Conservation (phyloP, 2,329 filamentous ascomycete species). For the Colletotrichum musae region DNA sequence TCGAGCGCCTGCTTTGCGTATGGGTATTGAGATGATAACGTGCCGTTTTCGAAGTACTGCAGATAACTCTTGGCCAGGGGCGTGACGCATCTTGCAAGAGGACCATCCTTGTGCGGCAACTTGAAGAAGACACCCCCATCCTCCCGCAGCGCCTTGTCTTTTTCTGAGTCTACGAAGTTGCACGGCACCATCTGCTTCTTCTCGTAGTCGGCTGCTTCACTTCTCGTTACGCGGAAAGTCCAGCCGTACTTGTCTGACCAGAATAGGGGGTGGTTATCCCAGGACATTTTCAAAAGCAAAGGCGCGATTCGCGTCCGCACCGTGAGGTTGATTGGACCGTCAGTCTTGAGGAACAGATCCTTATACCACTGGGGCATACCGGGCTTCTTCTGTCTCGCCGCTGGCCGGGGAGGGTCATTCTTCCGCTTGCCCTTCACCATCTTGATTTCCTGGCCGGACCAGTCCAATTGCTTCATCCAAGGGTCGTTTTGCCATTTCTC, state of each 20-base stretch:
- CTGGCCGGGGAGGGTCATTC: constrained; percentile 81
- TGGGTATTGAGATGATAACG: constrained; percentile 85
- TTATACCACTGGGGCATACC: constrained; percentile 98
- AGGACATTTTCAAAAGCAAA: constrained; percentile 84
- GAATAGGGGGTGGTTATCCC: constrained; percentile 90
- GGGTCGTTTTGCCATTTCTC: constrained; percentile 84
- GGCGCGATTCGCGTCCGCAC: constrained; percentile 92
- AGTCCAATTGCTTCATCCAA: constrained; percentile 95
- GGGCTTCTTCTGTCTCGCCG: constrained; percentile 89
- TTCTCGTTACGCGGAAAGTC: constrained; percentile 84
- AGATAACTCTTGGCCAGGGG: constrained; percentile 94
- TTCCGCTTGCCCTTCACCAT: constrained; percentile 96
- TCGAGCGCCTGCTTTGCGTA: constrained; percentile 96
- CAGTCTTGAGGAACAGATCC: constrained; percentile 81
- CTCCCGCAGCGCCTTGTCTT: constrained; percentile 74
- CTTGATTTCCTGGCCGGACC: constrained; percentile 92
- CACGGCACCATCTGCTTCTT: constrained; percentile 81
- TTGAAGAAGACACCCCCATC: constrained; percentile 83
- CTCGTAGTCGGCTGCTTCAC: constrained; percentile 75
- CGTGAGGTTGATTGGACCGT: constrained; percentile 80
- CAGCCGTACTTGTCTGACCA: constrained; percentile 96
- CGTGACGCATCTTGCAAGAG: constrained; percentile 84
- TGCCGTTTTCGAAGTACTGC: constrained; percentile 91
- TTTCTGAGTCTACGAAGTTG: constrained; percentile 82
- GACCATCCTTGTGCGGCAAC: constrained; percentile 95